Evolutionary conservation across 2,329 filamentous ascomycete genomes (phyloP), one percentile per base, ranked within the genome.

Genomic region (Claviceps maximensis): DNA sequence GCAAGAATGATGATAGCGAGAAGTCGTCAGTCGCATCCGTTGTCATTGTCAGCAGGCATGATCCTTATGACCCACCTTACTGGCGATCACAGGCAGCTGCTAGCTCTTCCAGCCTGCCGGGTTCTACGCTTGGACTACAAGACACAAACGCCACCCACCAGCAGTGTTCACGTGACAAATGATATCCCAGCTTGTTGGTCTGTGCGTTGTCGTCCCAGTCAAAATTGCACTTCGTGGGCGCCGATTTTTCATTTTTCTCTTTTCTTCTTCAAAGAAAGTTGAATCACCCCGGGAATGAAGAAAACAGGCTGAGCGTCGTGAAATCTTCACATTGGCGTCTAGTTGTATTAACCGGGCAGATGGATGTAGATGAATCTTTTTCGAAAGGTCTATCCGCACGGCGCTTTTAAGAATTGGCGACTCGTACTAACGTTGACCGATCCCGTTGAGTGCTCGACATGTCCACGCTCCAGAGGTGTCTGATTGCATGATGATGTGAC

Each of bases 371-470:
- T 59, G 33, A 15, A 47, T 2, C 19, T 49, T 46, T 47, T 23
- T 31, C 29, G 29, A 21, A 13, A 25, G 40, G 58, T 49, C 62
- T 59, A 60, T 60, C 62, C 63, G 68, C 63, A 63, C 74, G 78
- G 74, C 71, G 76, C 77, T 80, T 79, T 68, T 69, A 80, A 81
- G 78, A 81, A 82, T 80, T 80, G 77, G 73, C 69, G 74, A 77
- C 71, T 77, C 74, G 74, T 70, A 66, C 63, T 60, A 54, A 69
- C 68, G 70, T 78, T 76, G 71, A 72, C 72, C 77, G 75, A 74
- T 81, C 77, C 78, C 78, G 78, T 82, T 80, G 76, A 79, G 77
- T 74, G 73, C 68, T 74, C 77, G 74, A 80, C 76, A 79, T 77
- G 44, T 59, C 56, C 47, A 51, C 25, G 29, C 33, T 29, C 19